Conservation (phyloP, 495 filamentous ascomycete species). For the Xylaria scruposa region DNA sequence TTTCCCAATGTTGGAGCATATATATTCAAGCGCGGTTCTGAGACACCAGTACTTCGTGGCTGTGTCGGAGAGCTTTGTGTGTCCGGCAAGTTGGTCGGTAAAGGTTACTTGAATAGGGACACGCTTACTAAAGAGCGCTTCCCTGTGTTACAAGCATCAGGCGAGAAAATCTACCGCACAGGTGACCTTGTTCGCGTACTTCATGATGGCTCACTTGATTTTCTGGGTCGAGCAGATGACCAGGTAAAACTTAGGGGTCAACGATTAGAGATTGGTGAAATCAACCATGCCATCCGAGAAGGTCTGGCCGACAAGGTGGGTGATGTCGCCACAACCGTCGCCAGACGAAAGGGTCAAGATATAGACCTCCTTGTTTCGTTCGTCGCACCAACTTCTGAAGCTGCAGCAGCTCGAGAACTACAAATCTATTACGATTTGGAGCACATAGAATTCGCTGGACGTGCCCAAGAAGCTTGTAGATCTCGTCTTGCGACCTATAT, state of each 20-base stretch:
- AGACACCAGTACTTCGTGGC: slow-evolving; percentile 75
- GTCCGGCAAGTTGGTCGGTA: slow-evolving; percentile 83
- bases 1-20: slow-evolving; percentile 84
- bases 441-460: slow-evolving; percentile 35
- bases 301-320: slow-evolving; percentile 47
- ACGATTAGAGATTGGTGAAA: slow-evolving; percentile 78
- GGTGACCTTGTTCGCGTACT: slow-evolving; percentile 79
- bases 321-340: slow-evolving; percentile 70
- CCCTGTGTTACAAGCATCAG: slow-evolving; percentile 58
- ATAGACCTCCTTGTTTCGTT: slow-evolving; percentile 77
- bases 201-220: slow-evolving; percentile 73
- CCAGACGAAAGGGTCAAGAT: slow-evolving; percentile 65
- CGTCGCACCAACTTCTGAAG: slow-evolving; percentile 46
- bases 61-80: slow-evolving; percentile 87
- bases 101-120: slow-evolving; percentile 81
- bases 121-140: slow-evolving; percentile 71
- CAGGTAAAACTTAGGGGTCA: slow-evolving; percentile 84
- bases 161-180: slow-evolving; percentile 71
- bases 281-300: slow-evolving; percentile 68
- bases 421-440: slow-evolving; percentile 40
- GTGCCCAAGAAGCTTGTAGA: slow-evolving; percentile 60
- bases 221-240: slow-evolving; percentile 77
- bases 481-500: slow-evolving; percentile 72
- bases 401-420: slow-evolving; percentile 24
- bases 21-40: slow-evolving; percentile 73